Evolutionary conservation across 225 moss, liverwort and hornwort species (phyloP), one percentile per base, ranked within the genome.

Genomic region (Marchantia polymorpha): DNA sequence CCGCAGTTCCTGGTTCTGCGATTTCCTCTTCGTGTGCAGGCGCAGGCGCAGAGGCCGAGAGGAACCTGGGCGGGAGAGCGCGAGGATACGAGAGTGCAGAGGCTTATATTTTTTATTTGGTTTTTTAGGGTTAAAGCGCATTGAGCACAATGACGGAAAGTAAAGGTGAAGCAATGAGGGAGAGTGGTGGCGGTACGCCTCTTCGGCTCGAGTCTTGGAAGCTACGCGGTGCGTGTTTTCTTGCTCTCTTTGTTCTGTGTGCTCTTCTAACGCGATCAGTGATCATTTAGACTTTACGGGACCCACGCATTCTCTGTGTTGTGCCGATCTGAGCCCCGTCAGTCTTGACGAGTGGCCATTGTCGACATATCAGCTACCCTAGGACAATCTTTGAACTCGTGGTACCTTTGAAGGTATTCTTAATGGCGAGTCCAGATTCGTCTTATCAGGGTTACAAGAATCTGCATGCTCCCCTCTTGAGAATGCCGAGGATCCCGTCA

Each of bases 191-290:
- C 63, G 86, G 87, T 39, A 75, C 77, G 76, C 83, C 89, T 52
- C 77, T 81, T 48, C 85, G 87, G 52, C 77, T 87, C 39, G 89
- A 89, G 75, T 85, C 89, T 12, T 89, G 89, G 89, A 89, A 87
- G 81, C 83, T 85, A 80, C 89, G 89, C 55, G 89, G 87, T 89
- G 59, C 64, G 83, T 89, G 56, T 52, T 72, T 76, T 71, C 58
- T 78, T 60, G 73, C 27, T 16, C 15, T 64, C 61, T 51, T 48
- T n/a, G 20, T 9, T 29, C 75, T 1, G 0, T 59, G 58, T 60
- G 58, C 17, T 73, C 15, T 53, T 26, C 1, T 73, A 27, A 29
- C 26, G 52, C 73, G 53, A 73, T 73, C 53, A 73, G 25, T 73
- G 10, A 30, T 73, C 7, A 14, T 25, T 26, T 12, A 15, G 14